phyloP scores from a whole-genome alignment of 2,329 filamentous ascomycete species.

The Colletotrichum gigasporum region DNA sequence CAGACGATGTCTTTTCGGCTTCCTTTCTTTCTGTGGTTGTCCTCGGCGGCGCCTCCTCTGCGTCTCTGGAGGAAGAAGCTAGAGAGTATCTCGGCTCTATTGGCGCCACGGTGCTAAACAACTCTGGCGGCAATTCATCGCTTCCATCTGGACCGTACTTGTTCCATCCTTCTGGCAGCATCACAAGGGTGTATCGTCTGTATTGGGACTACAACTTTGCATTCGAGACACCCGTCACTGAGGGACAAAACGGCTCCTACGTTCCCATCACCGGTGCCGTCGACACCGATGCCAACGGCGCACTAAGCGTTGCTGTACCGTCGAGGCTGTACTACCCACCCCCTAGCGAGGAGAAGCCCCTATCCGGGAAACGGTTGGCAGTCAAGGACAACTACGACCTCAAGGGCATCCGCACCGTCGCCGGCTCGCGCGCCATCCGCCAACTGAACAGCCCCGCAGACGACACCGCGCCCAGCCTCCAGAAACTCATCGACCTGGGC shows the following conservation, averaged over 20 bases:
- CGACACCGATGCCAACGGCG: background rate
- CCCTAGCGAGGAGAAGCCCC: slow-evolving; percentile 46
- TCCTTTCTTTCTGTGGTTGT: no score
- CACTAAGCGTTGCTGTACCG: background rate
- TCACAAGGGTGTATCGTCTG: background rate
- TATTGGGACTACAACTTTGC: background rate
- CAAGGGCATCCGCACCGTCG: no score
- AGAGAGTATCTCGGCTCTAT: no score
- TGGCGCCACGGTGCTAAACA: no score
- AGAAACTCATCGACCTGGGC: slow-evolving; percentile 6
- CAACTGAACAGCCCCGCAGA: slow-evolving; percentile 34
- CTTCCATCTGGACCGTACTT: no score
- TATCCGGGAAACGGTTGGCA: slow-evolving; percentile 59
- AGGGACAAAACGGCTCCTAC: background rate
- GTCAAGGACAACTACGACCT: no score
- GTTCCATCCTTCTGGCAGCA: no score
- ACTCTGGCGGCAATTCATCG: no score
- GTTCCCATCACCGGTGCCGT: background rate
- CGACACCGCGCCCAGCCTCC: background rate
- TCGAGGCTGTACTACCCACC: background rate
- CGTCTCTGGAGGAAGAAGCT: no score
- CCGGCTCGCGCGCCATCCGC: no score
- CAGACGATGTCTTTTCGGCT: no score
- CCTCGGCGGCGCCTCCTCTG: no score
- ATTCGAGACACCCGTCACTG: background rate